Percentiles rank a stretch among this genome's conserved stretches.
Conservation (phyloP, 2,329 filamentous ascomycete genomes). For the Aspergillus neoniger region DNA sequence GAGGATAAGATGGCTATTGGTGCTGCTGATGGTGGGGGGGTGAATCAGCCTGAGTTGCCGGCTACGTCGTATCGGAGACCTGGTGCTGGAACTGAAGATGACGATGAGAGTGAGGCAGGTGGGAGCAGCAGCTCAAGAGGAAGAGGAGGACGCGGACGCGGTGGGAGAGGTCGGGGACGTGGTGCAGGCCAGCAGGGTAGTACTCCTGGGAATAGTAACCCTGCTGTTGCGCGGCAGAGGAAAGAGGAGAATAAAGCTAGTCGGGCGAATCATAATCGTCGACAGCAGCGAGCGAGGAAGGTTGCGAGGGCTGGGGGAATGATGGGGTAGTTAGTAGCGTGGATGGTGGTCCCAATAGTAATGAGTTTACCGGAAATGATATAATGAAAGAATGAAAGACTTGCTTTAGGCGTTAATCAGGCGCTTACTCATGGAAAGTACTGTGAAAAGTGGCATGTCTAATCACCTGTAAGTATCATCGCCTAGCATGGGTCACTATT, state of each 20-base stretch:
- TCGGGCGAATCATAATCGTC: conserved; percentile 81
- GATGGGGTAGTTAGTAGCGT: conserved; percentile 26
- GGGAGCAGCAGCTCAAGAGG: conserved; percentile 32
- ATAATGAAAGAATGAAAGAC: too few species aligned
- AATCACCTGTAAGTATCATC: too few species aligned
- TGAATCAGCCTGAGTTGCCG: conserved; percentile 63
- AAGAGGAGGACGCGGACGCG: conserved; percentile 50
- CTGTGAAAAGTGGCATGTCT: too few species aligned
- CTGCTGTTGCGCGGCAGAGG: conserved; percentile 67
- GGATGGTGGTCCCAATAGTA: too few species aligned
- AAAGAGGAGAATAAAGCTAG: conserved; percentile 74
- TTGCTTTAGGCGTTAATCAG: too few species aligned
- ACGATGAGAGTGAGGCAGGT: conserved; percentile 51
- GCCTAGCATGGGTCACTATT: too few species aligned
- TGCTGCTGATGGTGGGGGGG: conserved; percentile 43
- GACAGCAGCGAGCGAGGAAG: conserved; percentile 67
- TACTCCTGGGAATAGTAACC: conserved; percentile 56
- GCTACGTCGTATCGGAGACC: conserved; percentile 63
- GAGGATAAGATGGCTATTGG: conserved; percentile 71
- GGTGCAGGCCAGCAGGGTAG: conserved; percentile 56
- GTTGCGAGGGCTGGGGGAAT: conserved; percentile 58
- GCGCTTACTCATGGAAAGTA: too few species aligned
- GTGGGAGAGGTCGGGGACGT: conserved; percentile 53
- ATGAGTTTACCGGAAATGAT: too few species aligned
- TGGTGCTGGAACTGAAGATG: conserved; percentile 38